These are phyloP conservation scores for Solanum lycopersicoides DNA, from an alignment of 257 asterid species.

Conservation along the genomic window DNA sequence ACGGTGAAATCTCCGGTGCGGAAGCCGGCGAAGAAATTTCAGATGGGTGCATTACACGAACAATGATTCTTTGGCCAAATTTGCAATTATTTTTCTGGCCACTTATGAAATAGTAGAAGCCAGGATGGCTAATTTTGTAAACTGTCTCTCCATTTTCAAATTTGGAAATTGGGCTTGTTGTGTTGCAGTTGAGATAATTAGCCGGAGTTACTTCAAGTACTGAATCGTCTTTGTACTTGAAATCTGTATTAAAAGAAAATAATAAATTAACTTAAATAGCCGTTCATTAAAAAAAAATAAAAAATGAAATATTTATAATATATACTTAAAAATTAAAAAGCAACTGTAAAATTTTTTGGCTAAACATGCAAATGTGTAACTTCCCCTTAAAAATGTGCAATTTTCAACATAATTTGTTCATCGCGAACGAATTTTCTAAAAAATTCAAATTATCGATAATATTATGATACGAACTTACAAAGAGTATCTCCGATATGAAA, in stretches of 20 bases:
- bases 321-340: background rate
- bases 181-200: conserved; percentile 39
- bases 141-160: conserved; percentile 43
- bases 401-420: background rate
- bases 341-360: background rate
- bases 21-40: conserved; percentile 19
- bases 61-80: conserved; percentile 45
- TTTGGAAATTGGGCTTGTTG: conserved; percentile 38
- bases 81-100: conserved; percentile 51
- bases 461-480: conserved; percentile 15
- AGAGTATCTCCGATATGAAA: conserved; percentile 59
- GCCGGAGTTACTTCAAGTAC: conserved; percentile 44
- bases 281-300: background rate
- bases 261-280: background rate
- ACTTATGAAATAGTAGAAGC: conserved; percentile 65
- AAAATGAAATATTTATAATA: background rate
- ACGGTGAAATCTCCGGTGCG: conserved; percentile 21
- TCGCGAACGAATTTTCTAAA: no score
- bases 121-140: conserved; percentile 36
- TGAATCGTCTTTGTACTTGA: conserved; percentile 56
- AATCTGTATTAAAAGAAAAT: conserved; percentile 19
- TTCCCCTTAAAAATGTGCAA: background rate
- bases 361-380: background rate
- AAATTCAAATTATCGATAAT: background rate
- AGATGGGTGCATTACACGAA: conserved; percentile 56